phyloP scores from a whole-genome alignment of 257 asterid genomes.

The Paulownia fortunei region DNA sequence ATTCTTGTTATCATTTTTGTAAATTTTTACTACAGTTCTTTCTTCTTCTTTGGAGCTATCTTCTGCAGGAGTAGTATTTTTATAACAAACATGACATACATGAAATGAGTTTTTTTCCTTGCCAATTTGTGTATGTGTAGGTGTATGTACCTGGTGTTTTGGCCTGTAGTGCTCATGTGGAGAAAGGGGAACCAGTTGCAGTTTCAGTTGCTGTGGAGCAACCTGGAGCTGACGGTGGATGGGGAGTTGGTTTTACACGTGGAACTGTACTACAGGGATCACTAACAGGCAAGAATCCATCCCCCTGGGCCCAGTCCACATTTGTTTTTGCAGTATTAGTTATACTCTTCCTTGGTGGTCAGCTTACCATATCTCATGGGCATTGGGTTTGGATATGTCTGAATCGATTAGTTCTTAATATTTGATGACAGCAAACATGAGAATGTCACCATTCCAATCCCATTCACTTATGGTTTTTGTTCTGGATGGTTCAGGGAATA shows the following conservation, averaged over 20 bases:
- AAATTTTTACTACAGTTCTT: neutral
- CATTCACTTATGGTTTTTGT: neutral
- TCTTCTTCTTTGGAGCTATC: neutral
- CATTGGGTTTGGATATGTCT: neutral
- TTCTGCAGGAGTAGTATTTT: neutral
- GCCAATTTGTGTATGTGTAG: slow-evolving; percentile 42
- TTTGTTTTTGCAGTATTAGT: neutral
- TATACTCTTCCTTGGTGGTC: neutral
- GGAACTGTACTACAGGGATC: slow-evolving; percentile 89
- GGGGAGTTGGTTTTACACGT: slow-evolving; percentile 94
- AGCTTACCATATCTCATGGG: neutral
- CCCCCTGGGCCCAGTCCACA: neutral
- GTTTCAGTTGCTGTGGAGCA: slow-evolving; percentile 95
- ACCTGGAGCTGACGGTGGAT: slow-evolving; percentile 75
- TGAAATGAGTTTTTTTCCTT: slow-evolving; percentile 5
- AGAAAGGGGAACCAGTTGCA: slow-evolving; percentile 87
- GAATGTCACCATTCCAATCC: neutral
- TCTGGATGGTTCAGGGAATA: neutral
- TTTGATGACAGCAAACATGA: neutral
- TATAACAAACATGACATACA: neutral
- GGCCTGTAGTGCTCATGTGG: slow-evolving; percentile 98
- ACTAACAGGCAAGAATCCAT: slow-evolving; percentile 58
- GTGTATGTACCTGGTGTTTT: slow-evolving; percentile 98
- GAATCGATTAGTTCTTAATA: neutral
- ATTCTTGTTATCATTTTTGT: neutral